Evolutionary conservation across 2,329 filamentous ascomycete species (phyloP), one percentile per base, ranked within the genome.

Genomic region (Elsinoe batatas): DNA sequence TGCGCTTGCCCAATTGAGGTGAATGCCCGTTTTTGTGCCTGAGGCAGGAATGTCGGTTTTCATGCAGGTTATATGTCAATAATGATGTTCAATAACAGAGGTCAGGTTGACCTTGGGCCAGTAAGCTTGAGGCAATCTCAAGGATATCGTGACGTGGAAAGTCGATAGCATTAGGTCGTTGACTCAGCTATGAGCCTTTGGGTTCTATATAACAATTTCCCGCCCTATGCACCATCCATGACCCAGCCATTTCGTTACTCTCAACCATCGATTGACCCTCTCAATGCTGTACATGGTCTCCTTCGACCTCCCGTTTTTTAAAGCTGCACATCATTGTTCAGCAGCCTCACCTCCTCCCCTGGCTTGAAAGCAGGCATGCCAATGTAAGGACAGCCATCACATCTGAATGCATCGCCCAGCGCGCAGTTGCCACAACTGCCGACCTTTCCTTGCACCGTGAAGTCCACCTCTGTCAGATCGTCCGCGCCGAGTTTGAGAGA

Each of bases 401-500:
- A 81, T 17, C 78, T 68, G 65, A 79, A 79, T 0, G 93, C 91
- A 70, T 97, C 91, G 51, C 93, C 93, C 13, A 98, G 78, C 26
- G 90, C 86, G 71, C 93, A 97, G 72, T 91, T 96, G 26, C 89
- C 89, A 70, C 93, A 98, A 15, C 88, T 94, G 55, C 93, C 91
- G 5, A 91, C 88, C 75, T 96, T 97, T 63, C 93, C 93, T 71
- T 95, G 80, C n/a, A 97, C 88, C 0, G 93, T 98, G 68, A 98
- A 97, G 71, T 98, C 93, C 7, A 97, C 79, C 71, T 97, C 91
- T 53, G 81, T 83, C 49, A 98, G 74, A 67, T 98, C 93, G 64
- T 88, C 84, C 1, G 82, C 76, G 50, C 79, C 81, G 53, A 95
- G 77, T 71, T 87, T 88, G 59, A 89, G 74, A 17, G 82, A 77